Conservation (phyloP, 108 stramenopile species). For the Nannochloropsis gaditana region DNA sequence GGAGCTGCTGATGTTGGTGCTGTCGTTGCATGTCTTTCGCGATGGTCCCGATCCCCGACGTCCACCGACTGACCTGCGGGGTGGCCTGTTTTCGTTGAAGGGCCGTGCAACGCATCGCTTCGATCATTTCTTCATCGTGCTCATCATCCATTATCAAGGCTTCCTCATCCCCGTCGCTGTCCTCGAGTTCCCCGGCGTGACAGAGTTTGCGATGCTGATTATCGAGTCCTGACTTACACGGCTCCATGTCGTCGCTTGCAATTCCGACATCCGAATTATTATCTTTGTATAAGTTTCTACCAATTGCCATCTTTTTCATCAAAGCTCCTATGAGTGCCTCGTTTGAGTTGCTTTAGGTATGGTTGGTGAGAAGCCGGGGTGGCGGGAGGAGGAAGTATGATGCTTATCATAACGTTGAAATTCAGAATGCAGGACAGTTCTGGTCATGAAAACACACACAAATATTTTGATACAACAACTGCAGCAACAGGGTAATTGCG, state of each 20-base stretch:
- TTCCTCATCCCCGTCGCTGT: not conserved
- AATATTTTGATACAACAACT: too few species aligned
- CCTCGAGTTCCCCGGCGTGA: not conserved
- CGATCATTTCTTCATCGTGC: not conserved
- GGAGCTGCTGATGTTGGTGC: slow-evolving; percentile 10
- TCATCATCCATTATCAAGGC: not conserved
- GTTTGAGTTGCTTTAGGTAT: not conserved
- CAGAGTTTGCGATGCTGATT: too few species aligned
- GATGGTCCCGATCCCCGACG: not conserved
- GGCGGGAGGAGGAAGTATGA: not conserved
- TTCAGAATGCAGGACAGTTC: too few species aligned
- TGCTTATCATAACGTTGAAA: too few species aligned
- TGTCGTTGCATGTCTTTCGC: not conserved
- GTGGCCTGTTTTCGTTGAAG: not conserved
- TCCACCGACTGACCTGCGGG: not conserved
- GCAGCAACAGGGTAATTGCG: too few species aligned
- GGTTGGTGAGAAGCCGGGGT: not conserved
- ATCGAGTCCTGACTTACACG: too few species aligned
- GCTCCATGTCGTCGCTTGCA: too few species aligned
- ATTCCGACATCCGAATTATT: too few species aligned
- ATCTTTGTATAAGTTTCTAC: not conserved
- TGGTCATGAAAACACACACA: too few species aligned
- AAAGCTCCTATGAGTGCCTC: not conserved
- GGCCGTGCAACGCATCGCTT: not conserved
- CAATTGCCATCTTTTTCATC: not conserved